These are phyloP conservation scores for Aspergillus sp. DNA, from an alignment of 2,329 filamentous ascomycete genomes.

Conservation along the genomic window DNA sequence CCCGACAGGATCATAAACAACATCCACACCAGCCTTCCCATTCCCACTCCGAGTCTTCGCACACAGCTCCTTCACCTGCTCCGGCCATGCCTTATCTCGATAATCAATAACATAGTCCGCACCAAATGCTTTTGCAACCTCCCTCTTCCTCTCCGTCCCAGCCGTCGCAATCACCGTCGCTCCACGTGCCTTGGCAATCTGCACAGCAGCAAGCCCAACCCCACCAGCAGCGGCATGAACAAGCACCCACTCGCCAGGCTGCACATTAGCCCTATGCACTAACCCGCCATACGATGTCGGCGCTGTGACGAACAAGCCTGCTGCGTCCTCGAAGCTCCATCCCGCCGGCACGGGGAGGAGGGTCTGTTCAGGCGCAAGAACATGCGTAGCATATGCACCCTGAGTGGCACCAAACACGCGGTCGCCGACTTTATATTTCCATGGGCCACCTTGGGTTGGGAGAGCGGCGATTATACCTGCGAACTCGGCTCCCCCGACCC, in stretches of 20 bases:
- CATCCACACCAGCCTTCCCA: constrained; percentile 71
- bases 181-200: constrained; percentile 88
- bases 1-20: constrained; percentile 93
- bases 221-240: constrained; percentile 91
- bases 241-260: constrained; percentile 80
- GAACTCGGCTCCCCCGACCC: constrained; percentile 86
- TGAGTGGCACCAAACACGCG: constrained; percentile 84
- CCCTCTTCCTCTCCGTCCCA: constrained; percentile 74
- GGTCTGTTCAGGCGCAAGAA: constrained; percentile 64
- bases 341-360: constrained; percentile 74
- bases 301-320: constrained; percentile 86
- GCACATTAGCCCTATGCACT: constrained; percentile 73
- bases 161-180: constrained; percentile 93
- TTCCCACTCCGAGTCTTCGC: constrained; percentile 60
- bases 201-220: constrained; percentile 86
- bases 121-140: constrained; percentile 75
- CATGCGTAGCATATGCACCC: constrained; percentile 79
- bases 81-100: constrained; percentile 65
- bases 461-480: constrained; percentile 71
- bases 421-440: constrained; percentile 72
- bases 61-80: constrained; percentile 69
- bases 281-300: constrained; percentile 86
- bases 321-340: constrained; percentile 82
- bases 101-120: constrained; percentile 85
- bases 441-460: constrained; percentile 51